Conservation (phyloP, 1,139 yeast genomes). For the Debaryomyces sp. region DNA sequence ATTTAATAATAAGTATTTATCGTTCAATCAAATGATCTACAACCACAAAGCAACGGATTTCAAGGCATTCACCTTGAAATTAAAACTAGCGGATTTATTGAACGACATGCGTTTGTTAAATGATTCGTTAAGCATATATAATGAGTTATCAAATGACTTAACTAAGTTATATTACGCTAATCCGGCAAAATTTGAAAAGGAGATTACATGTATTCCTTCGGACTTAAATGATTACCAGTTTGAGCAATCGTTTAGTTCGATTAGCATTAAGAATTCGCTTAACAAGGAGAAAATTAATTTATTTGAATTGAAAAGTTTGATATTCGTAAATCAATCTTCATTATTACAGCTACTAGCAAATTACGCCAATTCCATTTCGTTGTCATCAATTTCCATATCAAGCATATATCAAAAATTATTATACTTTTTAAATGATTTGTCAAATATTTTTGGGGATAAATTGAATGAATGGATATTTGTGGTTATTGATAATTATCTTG, state of each 20-base stretch:
- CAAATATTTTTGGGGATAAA: conserved; percentile 19
- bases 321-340: conserved; percentile 32
- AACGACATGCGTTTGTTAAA: conserved; percentile 57
- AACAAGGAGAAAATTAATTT: conserved; percentile 22
- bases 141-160: conserved; percentile 34
- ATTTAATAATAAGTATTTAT: conserved; percentile 52
- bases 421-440: conserved; percentile 43
- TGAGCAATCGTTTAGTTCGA: conserved; percentile 16
- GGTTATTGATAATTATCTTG: conserved; percentile 33
- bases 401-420: conserved; percentile 35
- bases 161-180: conserved; percentile 21
- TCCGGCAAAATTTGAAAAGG: conserved; percentile 19
- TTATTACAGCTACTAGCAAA: conserved; percentile 32
- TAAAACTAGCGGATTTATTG: conserved; percentile 31
- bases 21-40: conserved; percentile 37
- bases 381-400: conserved; percentile 35
- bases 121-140: conserved; percentile 56
- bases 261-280: conserved; percentile 13
- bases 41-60: conserved; percentile 25
- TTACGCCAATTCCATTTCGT: conserved; percentile 31
- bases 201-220: conserved; percentile 12
- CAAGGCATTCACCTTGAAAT: conserved; percentile 17
- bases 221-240: conserved; percentile 22
- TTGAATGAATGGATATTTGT: conserved; percentile 34
- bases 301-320: conserved; percentile 27